A percentile compares a stretch with the other conserved stretches of the same genome.
phyloP scores from a whole-genome alignment of 1,139 yeast species.

The Lodderomyces pseudojiufengensis region DNA sequence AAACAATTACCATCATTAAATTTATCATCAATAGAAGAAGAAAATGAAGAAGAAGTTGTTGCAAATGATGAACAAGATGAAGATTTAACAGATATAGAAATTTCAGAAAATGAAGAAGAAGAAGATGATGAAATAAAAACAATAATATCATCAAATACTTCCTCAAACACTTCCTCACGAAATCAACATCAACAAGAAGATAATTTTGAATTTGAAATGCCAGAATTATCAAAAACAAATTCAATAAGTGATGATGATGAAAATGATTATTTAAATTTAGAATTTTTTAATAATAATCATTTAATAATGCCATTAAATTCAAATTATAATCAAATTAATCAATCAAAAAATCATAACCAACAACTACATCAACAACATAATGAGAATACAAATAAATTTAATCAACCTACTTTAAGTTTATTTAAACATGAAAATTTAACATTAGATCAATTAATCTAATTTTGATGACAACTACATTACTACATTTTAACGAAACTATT shows the following conservation, averaged over 20 bases:
- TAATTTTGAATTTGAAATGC: conserved; percentile 11
- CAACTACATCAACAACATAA: conserved; percentile 1
- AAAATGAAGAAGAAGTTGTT: conserved; percentile 24
- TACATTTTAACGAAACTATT: too few relatives aligned
- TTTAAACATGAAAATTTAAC: conserved; percentile 10
- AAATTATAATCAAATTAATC: too few relatives aligned
- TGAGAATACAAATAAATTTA: conserved; percentile 1
- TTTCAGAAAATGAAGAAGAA: conserved; percentile 15
- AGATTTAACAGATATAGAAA: too few relatives aligned
- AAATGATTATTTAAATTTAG: background rate
- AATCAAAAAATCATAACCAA: conserved; percentile 1
- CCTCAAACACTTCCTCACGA: too few relatives aligned
- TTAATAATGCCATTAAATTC: background rate
- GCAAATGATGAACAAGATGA: conserved; percentile 14
- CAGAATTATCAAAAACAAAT: conserved; percentile 23
- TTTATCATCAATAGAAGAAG: conserved; percentile 24
- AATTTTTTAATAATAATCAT: background rate
- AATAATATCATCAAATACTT: conserved; percentile 21
- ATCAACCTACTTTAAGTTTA: conserved; percentile 8
- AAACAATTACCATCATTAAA: conserved; percentile 24
- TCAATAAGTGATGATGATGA: conserved; percentile 26
- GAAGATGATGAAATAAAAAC: conserved; percentile 10
- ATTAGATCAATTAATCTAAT: conserved; percentile 11
- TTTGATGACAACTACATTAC: too few relatives aligned
- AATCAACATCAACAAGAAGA: conserved; percentile 11